These are phyloP conservation scores for Raddia distichophylla DNA, from an alignment of 176 grass and related monocot species.

Conservation along the genomic window DNA sequence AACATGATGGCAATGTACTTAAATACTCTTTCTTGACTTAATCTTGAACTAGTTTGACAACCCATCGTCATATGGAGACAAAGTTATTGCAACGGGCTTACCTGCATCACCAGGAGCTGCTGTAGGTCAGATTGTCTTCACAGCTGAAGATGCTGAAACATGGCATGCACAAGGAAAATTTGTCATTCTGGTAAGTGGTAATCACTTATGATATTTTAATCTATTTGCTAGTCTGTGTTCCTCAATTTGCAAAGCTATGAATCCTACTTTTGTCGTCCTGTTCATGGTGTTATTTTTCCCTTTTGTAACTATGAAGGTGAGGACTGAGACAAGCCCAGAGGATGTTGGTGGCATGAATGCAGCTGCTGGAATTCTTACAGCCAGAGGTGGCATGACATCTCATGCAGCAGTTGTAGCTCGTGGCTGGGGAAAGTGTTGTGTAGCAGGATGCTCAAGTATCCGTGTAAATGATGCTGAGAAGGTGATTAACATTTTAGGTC, in stretches of 20 bases:
- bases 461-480: conserved; percentile 80
- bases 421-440: conserved; percentile 96
- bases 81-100: conserved; percentile 84
- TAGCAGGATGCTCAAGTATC: conserved; percentile 76
- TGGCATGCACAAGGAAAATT: conserved; percentile 92
- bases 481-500: conserved; percentile 43
- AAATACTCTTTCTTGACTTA: conserved; percentile 2
- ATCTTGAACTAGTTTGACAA: conserved; percentile 69
- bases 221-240: not conserved
- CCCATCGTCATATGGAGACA: conserved; percentile 63
- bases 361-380: conserved; percentile 78
- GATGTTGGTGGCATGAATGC: conserved; percentile 99
- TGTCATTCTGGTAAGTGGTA: conserved; percentile 95
- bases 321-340: conserved; percentile 93
- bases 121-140: conserved; percentile 91
- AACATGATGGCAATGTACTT: conserved; percentile 18
- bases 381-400: conserved; percentile 97
- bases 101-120: conserved; percentile 92
- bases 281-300: not conserved
- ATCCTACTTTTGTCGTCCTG: not conserved
- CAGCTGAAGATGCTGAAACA: conserved; percentile 83
- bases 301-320: conserved; percentile 61
- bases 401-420: conserved; percentile 93
- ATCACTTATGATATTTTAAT: conserved; percentile 1
- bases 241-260: not conserved